These are phyloP conservation scores for Lipomyces orientalis DNA, from an alignment of 805 yeast species.

Conservation along the genomic window DNA sequence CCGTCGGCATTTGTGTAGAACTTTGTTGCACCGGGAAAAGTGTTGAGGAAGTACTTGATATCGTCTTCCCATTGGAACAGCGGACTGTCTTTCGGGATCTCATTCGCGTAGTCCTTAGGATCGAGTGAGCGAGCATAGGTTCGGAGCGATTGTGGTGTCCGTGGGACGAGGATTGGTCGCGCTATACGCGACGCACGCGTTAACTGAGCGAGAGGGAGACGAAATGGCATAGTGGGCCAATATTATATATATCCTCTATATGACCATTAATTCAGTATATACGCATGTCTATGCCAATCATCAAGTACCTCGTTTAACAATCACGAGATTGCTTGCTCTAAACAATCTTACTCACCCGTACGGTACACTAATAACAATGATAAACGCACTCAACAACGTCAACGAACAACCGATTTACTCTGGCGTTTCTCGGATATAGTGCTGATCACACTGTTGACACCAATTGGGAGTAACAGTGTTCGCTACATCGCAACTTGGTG, in stretches of 20 bases:
- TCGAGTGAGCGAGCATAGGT: conserved; percentile 9
- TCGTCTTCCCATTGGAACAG: conserved; percentile 35
- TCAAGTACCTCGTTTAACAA: background rate
- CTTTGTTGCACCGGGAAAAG: conserved; percentile 67
- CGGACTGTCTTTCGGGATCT: conserved; percentile 35
- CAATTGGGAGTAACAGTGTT: background rate
- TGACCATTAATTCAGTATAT: background rate
- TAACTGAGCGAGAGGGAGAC: background rate
- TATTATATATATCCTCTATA: background rate
- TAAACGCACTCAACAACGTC: too few species aligned
- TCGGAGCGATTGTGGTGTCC: conserved; percentile 11
- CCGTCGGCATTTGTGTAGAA: conserved; percentile 80
- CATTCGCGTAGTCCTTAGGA: conserved; percentile 16
- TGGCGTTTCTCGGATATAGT: background rate
- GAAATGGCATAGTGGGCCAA: background rate
- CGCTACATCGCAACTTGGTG: background rate
- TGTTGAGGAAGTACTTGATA: conserved; percentile 50
- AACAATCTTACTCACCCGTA: too few species aligned
- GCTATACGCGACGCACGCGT: conserved; percentile 4
- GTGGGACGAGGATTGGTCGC: background rate
- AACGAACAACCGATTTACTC: too few species aligned
- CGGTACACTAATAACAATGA: too few species aligned
- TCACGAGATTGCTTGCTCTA: background rate
- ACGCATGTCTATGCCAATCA: background rate
- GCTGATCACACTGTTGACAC: background rate